A percentile compares a stretch with the other conserved stretches of the same genome.
phyloP scores from a whole-genome alignment of 2,329 filamentous ascomycete species.

The Cytospora mali region DNA sequence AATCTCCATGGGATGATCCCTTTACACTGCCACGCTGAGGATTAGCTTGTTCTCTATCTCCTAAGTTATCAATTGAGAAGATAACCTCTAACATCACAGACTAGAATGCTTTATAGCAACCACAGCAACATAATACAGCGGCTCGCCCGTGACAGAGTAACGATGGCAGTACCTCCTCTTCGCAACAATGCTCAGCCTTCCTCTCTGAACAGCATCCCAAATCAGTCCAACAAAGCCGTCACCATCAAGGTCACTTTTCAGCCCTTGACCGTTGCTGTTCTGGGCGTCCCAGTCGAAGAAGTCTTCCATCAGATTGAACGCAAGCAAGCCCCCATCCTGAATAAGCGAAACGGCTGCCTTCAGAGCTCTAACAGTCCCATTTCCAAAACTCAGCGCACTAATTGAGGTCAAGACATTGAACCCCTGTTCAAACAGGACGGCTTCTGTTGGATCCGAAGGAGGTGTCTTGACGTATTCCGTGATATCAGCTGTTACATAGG shows the following conservation, averaged over 20 bases:
- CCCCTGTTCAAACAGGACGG: neutral
- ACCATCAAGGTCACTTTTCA: neutral
- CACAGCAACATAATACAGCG: conserved; percentile 16
- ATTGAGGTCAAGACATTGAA: conserved; percentile 13
- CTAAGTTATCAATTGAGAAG: too few species aligned
- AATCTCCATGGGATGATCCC: too few species aligned
- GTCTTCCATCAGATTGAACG: conserved; percentile 15
- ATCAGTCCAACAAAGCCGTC: conserved; percentile 1
- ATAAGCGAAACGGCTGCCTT: conserved; percentile 16
- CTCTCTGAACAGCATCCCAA: neutral
- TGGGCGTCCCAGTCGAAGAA: neutral
- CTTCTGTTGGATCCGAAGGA: neutral
- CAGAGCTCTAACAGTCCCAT: conserved; percentile 2
- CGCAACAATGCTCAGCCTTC: neutral
- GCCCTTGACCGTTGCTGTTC: too few species aligned
- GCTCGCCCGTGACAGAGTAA: conserved; percentile 17
- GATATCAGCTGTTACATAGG: conserved; percentile 12
- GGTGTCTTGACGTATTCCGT: conserved; percentile 5
- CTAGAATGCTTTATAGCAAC: conserved; percentile 9
- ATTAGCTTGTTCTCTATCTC: too few species aligned
- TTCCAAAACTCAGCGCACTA: conserved; percentile 9
- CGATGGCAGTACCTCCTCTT: conserved; percentile 18
- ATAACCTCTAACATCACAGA: neutral
- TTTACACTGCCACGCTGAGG: too few species aligned
- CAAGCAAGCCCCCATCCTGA: conserved; percentile 6